Base-by-base conservation (phyloP, 83 land plant species). In the Larix sibirica region DNA sequence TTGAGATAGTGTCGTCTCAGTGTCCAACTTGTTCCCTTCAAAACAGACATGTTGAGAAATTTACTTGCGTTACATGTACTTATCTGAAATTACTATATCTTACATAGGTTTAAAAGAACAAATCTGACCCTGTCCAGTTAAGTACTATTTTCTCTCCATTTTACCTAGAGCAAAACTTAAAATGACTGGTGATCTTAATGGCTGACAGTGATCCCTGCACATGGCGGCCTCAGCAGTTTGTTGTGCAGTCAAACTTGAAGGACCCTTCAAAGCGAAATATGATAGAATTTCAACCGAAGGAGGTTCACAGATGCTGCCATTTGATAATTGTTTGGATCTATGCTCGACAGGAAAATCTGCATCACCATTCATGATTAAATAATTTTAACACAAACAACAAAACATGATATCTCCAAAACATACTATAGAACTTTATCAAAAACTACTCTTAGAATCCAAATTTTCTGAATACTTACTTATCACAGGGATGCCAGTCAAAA, bases 161-260 rank as follows among this genome's bases (percentile, higher is more conserved):
- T 71, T 71, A 71, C 76, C 54, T 71, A 38, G 76, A 38, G 76
- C 13, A 71, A 40, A 71, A 47, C 76, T 71, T 8, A 40, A 40
- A 71, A 71, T 71, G 36, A 40, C 2, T 40, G 76, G 54, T 4
- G 23, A 71, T 71, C 24, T 71, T 71, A 71, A 40, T 38, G 26
- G 76, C 24, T 31, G 42, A 54, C 58, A 12, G 3, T 8, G 56
- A 50, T 12, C 58, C 58, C 6, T 33, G 42, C 40, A 13, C 7
- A 33, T 54, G 58, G n/a, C 24, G 6, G 54, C 76, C 40, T 71
- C 10, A 3, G 76, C 24, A 20, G 24, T 38, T 42, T 9, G 56
- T 20, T 71, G 24, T 71, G 56, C 14, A 20, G 0, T 47, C 56
- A 71, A 71, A 71, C 26, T 8, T 71, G 54, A 40, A 71, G 71